These are phyloP conservation scores for Blastobotrys buckinghamii DNA, from an alignment of 1,139 yeast genomes.

Conservation along the genomic window DNA sequence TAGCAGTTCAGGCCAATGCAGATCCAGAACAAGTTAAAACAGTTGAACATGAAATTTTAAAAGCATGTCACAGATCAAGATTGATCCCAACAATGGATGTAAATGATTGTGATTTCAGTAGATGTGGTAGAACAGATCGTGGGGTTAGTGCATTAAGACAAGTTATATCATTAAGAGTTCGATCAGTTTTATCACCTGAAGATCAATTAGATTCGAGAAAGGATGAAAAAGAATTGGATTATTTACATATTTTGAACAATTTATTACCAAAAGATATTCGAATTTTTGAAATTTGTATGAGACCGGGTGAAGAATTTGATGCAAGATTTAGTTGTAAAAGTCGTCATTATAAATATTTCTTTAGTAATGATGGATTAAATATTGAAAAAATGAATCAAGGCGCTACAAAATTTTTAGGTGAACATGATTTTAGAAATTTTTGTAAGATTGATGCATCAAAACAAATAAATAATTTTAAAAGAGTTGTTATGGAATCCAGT, in stretches of 20 bases:
- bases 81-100: slow-evolving; percentile 58
- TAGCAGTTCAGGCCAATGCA: slow-evolving; percentile 65
- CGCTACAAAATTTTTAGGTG: slow-evolving; percentile 60
- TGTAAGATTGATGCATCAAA: slow-evolving; percentile 93
- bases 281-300: slow-evolving; percentile 71
- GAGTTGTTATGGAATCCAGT: slow-evolving; percentile 42
- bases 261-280: slow-evolving; percentile 76
- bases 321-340: slow-evolving; percentile 85
- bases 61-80: slow-evolving; percentile 63
- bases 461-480: slow-evolving; percentile 69
- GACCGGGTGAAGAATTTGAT: slow-evolving; percentile 80
- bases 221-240: slow-evolving; percentile 69
- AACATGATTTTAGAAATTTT: slow-evolving; percentile 88
- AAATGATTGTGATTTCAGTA: slow-evolving; percentile 61
- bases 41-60: slow-evolving; percentile 69
- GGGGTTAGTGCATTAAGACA: slow-evolving; percentile 98
- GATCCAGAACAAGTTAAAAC: slow-evolving; percentile 63
- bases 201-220: slow-evolving; percentile 53
- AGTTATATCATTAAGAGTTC: slow-evolving; percentile 71
- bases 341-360: slow-evolving; percentile 82
- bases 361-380: slow-evolving; percentile 50
- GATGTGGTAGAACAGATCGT: slow-evolving; percentile 95
- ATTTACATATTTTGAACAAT: slow-evolving; percentile 67
- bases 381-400: slow-evolving; percentile 64
- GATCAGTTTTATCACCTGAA: slow-evolving; percentile 55